phyloP scores from a whole-genome alignment of 2,329 filamentous ascomycete genomes.

The Penicillium rolfsii region DNA sequence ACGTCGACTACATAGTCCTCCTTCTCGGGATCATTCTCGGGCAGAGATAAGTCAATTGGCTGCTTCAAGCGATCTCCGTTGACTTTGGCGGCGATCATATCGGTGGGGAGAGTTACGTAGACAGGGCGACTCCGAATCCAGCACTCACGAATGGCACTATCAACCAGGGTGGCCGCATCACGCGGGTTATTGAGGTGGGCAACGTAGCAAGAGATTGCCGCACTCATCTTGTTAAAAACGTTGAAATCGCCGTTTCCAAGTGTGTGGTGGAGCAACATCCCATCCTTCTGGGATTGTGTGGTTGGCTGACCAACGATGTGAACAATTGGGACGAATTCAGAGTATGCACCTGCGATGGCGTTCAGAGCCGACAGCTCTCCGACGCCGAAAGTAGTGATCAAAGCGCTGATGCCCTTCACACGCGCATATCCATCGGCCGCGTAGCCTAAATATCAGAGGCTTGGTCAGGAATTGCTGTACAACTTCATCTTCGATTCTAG shows the following conservation, averaged over 20 bases:
- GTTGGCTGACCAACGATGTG: slow-evolving; percentile 62
- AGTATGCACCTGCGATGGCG: slow-evolving; percentile 73
- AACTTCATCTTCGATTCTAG: not conserved
- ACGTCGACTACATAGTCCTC: slow-evolving; percentile 84
- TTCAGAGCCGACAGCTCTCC: slow-evolving; percentile 70
- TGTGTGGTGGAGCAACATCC: slow-evolving; percentile 65
- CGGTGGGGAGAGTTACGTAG: slow-evolving; percentile 80
- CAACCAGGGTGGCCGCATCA: slow-evolving; percentile 74
- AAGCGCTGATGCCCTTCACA: slow-evolving; percentile 69
- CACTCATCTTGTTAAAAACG: slow-evolving; percentile 79
- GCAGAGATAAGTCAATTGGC: slow-evolving; percentile 68
- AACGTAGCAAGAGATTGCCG: slow-evolving; percentile 70
- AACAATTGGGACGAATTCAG: slow-evolving; percentile 70
- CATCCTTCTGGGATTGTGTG: slow-evolving; percentile 51
- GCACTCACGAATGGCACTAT: slow-evolving; percentile 75
- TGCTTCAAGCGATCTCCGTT: slow-evolving; percentile 72
- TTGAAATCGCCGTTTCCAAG: slow-evolving; percentile 78
- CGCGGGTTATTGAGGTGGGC: slow-evolving; percentile 70
- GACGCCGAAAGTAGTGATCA: slow-evolving; percentile 77
- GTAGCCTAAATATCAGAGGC: slow-evolving; percentile 56
- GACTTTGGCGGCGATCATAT: slow-evolving; percentile 76
- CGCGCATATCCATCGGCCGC: slow-evolving; percentile 80
- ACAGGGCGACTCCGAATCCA: slow-evolving; percentile 75
- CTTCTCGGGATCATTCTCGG: slow-evolving; percentile 67
- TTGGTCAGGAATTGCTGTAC: not conserved